Base-by-base conservation (phyloP, 2,329 filamentous ascomycete genomes). In the Phoma herbarum region DNA sequence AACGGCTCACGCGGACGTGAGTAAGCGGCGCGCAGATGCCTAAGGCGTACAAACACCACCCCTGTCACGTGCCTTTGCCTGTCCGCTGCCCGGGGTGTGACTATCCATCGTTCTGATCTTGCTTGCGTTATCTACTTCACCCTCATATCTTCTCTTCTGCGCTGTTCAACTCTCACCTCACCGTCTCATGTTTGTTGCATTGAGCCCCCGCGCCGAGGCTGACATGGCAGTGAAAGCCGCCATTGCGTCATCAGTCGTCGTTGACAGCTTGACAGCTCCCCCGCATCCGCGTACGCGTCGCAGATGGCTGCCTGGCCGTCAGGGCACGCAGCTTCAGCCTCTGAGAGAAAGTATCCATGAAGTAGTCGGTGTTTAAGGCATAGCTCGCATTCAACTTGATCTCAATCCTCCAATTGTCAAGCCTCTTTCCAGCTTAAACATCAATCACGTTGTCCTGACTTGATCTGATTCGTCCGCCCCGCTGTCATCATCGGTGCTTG, bases 231-330 rank as follows among this genome's bases (percentile, higher is more conserved):
- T 42, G 41, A 33, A 10, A 31, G 28, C 25, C 31, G 56, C 49
- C 39, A 59, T 59, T 59, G 56, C 56, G 56, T 59, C 56, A 59
- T 59, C 45, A 29, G 41, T 39, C 29, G 33, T 54, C 50, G 45
- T 45, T 37, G 46, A 59, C 50, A 41, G 29, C 45, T 49, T n/a
- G 44, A 49, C 37, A 28, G 33, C 35, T 39, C 14, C 47, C 53
- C 50, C 41, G 49, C 51, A 41, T 52, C 51, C 26, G 56, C 35
- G 43, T 47, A 51, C 56, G 56, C 50, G 56, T 59, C 41, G 42
- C 8, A 35, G 14, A 51, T 46, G 26, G 50, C 33, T 54, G 51
- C 50, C 50, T 59, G 41, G 31, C 20, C 33, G 29, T 44, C 45
- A 25, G 51, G 11, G 35, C 46, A 46, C 43, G 26, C 55, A 44